These are phyloP conservation scores for Glebionis coronaria DNA, from an alignment of 129 eudicot species.

Conservation along the genomic window DNA sequence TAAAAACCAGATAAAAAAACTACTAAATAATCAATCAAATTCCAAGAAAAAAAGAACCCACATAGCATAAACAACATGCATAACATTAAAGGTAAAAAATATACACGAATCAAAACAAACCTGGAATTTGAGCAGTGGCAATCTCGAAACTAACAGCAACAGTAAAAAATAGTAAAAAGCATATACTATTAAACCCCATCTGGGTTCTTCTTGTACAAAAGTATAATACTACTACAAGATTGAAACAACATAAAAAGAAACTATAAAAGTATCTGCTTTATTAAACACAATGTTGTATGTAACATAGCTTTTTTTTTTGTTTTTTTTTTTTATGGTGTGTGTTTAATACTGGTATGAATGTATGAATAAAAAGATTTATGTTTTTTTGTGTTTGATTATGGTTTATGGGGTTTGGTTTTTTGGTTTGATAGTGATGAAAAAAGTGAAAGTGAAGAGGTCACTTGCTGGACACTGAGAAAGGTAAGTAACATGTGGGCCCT, in stretches of 20 bases:
- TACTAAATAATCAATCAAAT: background rate
- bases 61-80: background rate
- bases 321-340: too few species aligned
- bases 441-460: slow-evolving; percentile 4
- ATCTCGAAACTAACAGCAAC: slow-evolving; percentile 33
- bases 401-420: slow-evolving; percentile 10
- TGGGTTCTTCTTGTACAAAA: slow-evolving; percentile 24
- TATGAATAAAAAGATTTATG: background rate
- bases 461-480: slow-evolving; percentile 27
- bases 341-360: too few species aligned
- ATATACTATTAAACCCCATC: slow-evolving; percentile 41
- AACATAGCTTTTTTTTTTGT: background rate
- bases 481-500: slow-evolving; percentile 13
- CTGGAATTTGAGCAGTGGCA: slow-evolving; percentile 72
- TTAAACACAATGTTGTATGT: background rate
- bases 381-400: slow-evolving; percentile 13
- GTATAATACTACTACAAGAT: slow-evolving; percentile 24
- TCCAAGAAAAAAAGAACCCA: slow-evolving; percentile 19
- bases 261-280: slow-evolving; percentile 32
- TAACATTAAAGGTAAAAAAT: background rate
- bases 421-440: slow-evolving; percentile 16
- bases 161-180: slow-evolving; percentile 28
- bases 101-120: slow-evolving; percentile 23
- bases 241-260: slow-evolving; percentile 34
- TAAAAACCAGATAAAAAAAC: background rate